These are phyloP conservation scores for Mortierella antarctica DNA, from an alignment of 192 early-diverging fungal species.

Conservation along the genomic window DNA sequence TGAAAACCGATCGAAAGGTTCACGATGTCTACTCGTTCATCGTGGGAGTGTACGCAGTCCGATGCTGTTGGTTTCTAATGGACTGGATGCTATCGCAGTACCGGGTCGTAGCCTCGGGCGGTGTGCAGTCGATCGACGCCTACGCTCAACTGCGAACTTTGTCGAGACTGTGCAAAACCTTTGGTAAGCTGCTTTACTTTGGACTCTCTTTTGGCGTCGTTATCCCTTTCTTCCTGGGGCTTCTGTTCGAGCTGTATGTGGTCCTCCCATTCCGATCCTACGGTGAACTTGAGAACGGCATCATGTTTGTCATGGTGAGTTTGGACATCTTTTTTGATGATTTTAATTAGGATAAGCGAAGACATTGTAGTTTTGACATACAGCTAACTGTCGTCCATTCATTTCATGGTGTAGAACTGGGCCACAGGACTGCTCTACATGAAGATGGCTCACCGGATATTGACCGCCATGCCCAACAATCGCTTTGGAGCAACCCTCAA, in stretches of 20 bases:
- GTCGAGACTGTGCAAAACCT: conserved; percentile 15
- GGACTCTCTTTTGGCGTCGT: conserved; percentile 67
- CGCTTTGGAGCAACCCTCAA: conserved; percentile 35
- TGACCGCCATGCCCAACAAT: conserved; percentile 66
- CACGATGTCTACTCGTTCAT: conserved; percentile 84
- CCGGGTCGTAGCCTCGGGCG: conserved; percentile 15
- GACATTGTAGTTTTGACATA: no score
- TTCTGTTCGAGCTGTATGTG: conserved; percentile 80
- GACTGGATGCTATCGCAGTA: conserved; percentile 42
- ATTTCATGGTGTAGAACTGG: conserved; percentile 67
- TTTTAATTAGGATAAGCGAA: no score
- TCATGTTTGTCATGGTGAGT: conserved; percentile 58
- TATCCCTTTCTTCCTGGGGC: conserved; percentile 73
- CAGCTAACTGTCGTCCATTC: background rate
- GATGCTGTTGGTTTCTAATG: conserved; percentile 22
- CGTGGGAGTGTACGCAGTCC: conserved; percentile 73
- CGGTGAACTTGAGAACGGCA: conserved; percentile 27
- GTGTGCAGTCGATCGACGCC: conserved; percentile 34
- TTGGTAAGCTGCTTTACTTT: conserved; percentile 63
- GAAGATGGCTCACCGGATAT: conserved; percentile 70
- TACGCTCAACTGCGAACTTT: conserved; percentile 23
- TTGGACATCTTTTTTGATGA: no score
- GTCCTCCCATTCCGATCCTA: conserved; percentile 66
- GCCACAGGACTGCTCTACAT: conserved; percentile 78
- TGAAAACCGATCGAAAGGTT: conserved; percentile 60